These are phyloP conservation scores for Chalciporus sp. DNA, from an alignment of 1,284 basidiomycete species.

Conservation along the genomic window DNA sequence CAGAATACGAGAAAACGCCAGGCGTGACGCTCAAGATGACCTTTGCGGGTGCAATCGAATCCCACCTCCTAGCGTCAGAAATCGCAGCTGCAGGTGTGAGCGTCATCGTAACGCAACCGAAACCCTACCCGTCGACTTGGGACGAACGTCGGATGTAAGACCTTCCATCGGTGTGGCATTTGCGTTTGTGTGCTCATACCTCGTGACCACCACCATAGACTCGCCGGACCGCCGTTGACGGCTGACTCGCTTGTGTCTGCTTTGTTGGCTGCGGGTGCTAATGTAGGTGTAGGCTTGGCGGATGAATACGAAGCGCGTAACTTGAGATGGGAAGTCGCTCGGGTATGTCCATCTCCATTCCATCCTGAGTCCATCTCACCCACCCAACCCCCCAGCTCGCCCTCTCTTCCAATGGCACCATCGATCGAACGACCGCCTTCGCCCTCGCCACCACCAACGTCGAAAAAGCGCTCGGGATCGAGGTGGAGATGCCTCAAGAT, in stretches of 20 bases:
- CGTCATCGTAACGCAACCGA: conserved; percentile 62
- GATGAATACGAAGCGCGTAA: conserved; percentile 69
- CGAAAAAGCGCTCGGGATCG: conserved; percentile 54
- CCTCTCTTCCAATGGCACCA: conserved; percentile 40
- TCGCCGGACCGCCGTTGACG: conserved; percentile 76
- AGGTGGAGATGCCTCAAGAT: conserved; percentile 34
- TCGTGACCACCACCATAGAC: conserved; percentile 26
- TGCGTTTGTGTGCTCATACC: too few species aligned
- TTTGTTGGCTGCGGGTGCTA: conserved; percentile 65
- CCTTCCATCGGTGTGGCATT: not conserved
- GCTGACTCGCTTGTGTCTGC: conserved; percentile 64
- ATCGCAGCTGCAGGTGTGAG: conserved; percentile 69
- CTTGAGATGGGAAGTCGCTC: conserved; percentile 73
- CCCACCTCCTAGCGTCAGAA: conserved; percentile 74
- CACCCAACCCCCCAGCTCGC: conserved; percentile 4
- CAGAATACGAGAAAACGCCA: conserved; percentile 63
- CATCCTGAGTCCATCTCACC: too few species aligned
- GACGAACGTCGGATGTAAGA: conserved; percentile 64
- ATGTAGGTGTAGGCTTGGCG: conserved; percentile 70
- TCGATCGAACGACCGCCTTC: conserved; percentile 44
- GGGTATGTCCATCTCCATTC: conserved; percentile 43
- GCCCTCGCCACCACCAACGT: conserved; percentile 49
- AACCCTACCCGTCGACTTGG: conserved; percentile 69
- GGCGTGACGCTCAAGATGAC: conserved; percentile 62
- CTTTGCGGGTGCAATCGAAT: conserved; percentile 75